A percentile compares a stretch with the other conserved stretches of the same genome.
phyloP scores from a whole-genome alignment of 345 rosid species.

The Raphanus raphanistrum region DNA sequence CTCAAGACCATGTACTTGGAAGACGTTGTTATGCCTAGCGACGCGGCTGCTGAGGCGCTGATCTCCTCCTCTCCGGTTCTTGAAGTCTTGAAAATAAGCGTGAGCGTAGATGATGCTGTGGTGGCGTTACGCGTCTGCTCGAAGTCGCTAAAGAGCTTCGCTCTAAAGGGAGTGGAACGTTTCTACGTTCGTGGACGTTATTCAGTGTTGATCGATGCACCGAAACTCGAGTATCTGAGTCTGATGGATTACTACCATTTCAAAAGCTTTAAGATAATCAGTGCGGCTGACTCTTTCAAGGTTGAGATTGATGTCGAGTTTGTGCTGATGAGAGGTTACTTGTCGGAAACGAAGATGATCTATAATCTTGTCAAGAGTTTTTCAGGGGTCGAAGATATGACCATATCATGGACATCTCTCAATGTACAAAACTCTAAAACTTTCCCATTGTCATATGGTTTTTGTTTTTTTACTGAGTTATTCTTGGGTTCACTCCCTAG shows the following conservation, averaged over 20 bases:
- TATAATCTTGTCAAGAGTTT: neutral
- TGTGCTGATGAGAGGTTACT: neutral
- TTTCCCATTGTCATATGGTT: neutral
- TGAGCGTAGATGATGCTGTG: neutral
- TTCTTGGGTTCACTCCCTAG: too few relatives aligned
- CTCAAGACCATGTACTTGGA: constrained; percentile 22
- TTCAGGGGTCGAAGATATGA: neutral
- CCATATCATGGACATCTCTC: neutral
- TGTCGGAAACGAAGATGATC: neutral
- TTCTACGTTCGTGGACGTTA: neutral
- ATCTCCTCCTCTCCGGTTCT: constrained; percentile 21
- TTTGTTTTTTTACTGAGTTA: too few relatives aligned
- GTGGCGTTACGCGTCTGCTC: neutral
- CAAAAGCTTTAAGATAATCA: neutral
- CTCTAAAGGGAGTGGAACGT: neutral
- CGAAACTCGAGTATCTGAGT: neutral
- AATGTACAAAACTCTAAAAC: neutral
- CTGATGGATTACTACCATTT: neutral
- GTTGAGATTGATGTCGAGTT: neutral
- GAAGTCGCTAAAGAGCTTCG: constrained; percentile 5
- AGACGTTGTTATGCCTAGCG: neutral
- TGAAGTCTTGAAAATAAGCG: neutral
- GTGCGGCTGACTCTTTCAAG: neutral
- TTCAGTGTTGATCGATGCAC: neutral
- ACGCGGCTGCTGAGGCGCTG: neutral